Evolutionary conservation across 371 early-diverging fungal species (phyloP).

Genomic region (Thermomucor indicae-seudaticae): DNA sequence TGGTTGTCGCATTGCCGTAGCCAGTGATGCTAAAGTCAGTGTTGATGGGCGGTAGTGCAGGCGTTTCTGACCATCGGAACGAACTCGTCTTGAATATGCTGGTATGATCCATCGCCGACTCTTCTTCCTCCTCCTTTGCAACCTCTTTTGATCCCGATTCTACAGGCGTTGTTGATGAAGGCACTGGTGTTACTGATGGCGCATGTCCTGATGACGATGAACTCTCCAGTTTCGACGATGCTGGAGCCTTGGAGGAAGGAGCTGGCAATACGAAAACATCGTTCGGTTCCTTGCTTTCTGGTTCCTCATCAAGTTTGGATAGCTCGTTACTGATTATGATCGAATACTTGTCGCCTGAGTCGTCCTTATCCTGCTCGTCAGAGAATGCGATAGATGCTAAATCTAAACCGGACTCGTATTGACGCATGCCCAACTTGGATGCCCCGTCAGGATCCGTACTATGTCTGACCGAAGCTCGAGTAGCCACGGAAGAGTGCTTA

Average conservation of each 20-base stretch:
- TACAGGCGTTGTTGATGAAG: no score
- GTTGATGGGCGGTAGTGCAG: slow-evolving; percentile 12
- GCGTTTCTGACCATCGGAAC: slow-evolving; percentile 17
- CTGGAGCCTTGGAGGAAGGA: background rate
- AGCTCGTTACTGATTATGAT: slow-evolving; percentile 1
- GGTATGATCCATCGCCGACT: background rate
- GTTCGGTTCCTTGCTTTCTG: no score
- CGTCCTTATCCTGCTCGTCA: slow-evolving; percentile 1
- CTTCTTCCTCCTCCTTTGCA: background rate
- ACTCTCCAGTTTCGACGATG: no score
- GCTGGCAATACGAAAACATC: background rate
- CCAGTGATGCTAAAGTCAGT: slow-evolving; percentile 9
- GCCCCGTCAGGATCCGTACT: no score
- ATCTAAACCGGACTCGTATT: slow-evolving; percentile 9
- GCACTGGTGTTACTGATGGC: no score
- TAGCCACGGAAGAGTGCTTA: background rate
- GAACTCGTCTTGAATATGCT: slow-evolving; percentile 9
- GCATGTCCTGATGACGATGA: no score
- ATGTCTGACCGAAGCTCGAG: no score
- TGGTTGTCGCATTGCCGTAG: background rate
- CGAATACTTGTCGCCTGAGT: slow-evolving; percentile 3
- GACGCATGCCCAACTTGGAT: background rate
- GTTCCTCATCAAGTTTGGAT: background rate
- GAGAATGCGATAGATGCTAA: slow-evolving; percentile 4
- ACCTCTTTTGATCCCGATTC: no score